phyloP scores from a whole-genome alignment of 2,329 filamentous ascomycete species.

The Plectosphaerella sp. region DNA sequence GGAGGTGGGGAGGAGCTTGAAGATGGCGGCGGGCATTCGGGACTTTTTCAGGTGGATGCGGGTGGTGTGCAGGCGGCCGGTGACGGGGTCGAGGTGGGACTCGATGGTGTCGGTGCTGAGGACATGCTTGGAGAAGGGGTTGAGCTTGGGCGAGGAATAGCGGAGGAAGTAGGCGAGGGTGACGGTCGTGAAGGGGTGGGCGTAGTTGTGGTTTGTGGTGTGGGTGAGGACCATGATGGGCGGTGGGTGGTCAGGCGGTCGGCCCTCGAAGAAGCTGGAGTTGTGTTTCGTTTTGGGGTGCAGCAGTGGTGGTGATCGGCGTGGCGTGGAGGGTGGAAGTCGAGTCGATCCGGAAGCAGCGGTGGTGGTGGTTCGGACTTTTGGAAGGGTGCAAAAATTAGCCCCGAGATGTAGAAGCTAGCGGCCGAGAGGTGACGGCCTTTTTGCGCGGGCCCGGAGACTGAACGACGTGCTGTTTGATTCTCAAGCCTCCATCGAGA shows the following conservation, averaged over 20 bases:
- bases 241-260: background rate
- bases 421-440: background rate
- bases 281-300: too few relatives aligned
- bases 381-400: conserved; percentile 1
- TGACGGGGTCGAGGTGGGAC: conserved; percentile 66
- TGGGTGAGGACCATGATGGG: conserved; percentile 58
- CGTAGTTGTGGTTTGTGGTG: conserved; percentile 67
- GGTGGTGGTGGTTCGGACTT: background rate
- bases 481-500: background rate
- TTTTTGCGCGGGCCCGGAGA: background rate
- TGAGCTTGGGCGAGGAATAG: conserved; percentile 66
- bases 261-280: too few relatives aligned
- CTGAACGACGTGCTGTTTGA: background rate
- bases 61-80: conserved; percentile 71
- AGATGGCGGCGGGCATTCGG: conserved; percentile 67
- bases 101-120: conserved; percentile 79
- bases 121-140: conserved; percentile 79
- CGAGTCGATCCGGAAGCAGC: background rate
- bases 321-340: background rate
- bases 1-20: conserved; percentile 69
- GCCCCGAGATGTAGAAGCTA: background rate
- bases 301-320: background rate
- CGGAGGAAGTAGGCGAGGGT: conserved; percentile 87
- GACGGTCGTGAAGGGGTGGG: conserved; percentile 79
- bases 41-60: conserved; percentile 80